A percentile compares a stretch with the other conserved stretches of the same genome.
phyloP scores from a whole-genome alignment of 2,329 filamentous ascomycete genomes.

The Pseudogymnoascus sp. region DNA sequence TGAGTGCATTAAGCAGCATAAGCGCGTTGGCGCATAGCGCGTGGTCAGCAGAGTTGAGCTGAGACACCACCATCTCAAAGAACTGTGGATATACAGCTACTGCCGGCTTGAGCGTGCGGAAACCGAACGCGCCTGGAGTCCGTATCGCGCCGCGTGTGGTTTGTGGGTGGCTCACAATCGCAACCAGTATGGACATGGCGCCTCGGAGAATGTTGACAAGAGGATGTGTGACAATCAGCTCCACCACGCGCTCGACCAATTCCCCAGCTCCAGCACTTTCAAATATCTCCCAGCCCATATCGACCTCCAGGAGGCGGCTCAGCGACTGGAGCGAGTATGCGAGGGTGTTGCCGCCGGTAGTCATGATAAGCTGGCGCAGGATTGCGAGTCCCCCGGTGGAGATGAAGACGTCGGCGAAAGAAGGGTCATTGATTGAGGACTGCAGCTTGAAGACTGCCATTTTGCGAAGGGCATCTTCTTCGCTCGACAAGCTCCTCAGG shows the following conservation, averaged over 20 bases:
- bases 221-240: constrained; percentile 89
- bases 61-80: constrained; percentile 84
- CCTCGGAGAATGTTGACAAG: constrained; percentile 95
- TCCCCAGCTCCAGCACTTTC: constrained; percentile 56
- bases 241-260: constrained; percentile 70
- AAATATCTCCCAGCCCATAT: constrained; percentile 95
- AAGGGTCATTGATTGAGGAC: constrained; percentile 86
- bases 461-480: constrained; percentile 87
- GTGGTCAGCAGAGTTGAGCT: constrained; percentile 89
- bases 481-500: constrained; percentile 56
- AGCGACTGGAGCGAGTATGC: constrained; percentile 91
- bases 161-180: constrained; percentile 81
- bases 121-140: constrained; percentile 64
- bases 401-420: constrained; percentile 95
- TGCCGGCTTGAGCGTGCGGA: constrained; percentile 84
- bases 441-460: constrained; percentile 99
- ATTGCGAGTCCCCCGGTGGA: constrained; percentile 76
- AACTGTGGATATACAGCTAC: constrained; percentile 90
- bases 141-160: constrained; percentile 40
- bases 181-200: constrained; percentile 93
- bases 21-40: constrained; percentile 91
- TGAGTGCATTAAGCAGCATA: constrained; percentile 90
- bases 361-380: constrained; percentile 75
- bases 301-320: constrained; percentile 80
- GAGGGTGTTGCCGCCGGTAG: constrained; percentile 83